Conservation (phyloP, 1,139 yeast genomes). For the Kodamaea arcana region DNA sequence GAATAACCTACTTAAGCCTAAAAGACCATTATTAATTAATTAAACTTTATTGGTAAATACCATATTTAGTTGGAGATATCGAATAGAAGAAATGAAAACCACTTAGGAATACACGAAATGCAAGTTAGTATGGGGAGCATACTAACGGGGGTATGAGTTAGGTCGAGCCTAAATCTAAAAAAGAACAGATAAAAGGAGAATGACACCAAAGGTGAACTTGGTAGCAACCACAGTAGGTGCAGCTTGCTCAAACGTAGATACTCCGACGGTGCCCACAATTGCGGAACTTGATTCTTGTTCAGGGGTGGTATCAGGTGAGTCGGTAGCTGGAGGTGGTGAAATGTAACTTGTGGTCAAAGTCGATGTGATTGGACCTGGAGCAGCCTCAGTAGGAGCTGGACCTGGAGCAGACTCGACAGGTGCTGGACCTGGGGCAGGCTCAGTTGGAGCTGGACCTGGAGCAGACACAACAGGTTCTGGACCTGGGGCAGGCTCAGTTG, state of each 20-base stretch:
- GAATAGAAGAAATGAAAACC: too few species aligned
- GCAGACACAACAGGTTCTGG: background rate
- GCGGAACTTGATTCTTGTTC: constrained; percentile 2
- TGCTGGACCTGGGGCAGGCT: background rate
- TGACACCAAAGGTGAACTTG: constrained; percentile 3
- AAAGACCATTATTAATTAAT: too few species aligned
- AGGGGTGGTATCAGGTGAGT: background rate
- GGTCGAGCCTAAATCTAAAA: constrained; percentile 1
- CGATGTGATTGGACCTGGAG: too few species aligned
- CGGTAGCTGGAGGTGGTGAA: background rate
- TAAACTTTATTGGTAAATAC: too few species aligned
- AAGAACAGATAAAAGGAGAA: constrained; percentile 3
- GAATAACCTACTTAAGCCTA: too few species aligned
- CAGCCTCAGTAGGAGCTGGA: background rate
- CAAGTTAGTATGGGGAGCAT: too few species aligned
- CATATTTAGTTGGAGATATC: too few species aligned
- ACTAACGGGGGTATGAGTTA: too few species aligned
- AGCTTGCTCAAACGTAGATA: constrained; percentile 3
- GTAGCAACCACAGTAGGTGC: constrained; percentile 2
- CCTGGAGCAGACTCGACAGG: background rate
- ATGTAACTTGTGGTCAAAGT: background rate
- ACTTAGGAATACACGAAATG: too few species aligned
- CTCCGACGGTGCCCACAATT: background rate
- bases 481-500: background rate
- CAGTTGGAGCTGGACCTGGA: background rate